Evolutionary conservation across 139 green algal genomes (phyloP).

Genomic region (Volvox reticuliferus): DNA sequence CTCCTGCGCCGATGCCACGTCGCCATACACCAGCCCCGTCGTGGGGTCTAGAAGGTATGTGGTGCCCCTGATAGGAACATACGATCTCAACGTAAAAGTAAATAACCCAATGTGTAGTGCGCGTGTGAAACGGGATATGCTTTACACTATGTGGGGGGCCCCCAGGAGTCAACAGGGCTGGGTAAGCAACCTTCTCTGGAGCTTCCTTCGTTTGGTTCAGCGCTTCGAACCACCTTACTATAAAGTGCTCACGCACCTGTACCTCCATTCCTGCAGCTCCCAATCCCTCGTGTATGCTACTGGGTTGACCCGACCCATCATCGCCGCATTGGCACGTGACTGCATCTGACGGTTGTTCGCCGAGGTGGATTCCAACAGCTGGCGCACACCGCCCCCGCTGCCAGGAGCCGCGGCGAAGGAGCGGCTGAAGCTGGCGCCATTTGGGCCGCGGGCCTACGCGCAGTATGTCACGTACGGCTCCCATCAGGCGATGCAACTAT

Average conservation of each 20-base stretch:
- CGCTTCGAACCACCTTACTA: background rate
- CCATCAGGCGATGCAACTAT: too few relatives aligned
- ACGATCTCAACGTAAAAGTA: too few relatives aligned
- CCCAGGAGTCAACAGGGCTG: background rate
- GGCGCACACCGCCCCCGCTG: background rate
- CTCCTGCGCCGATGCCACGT: conserved; percentile 13
- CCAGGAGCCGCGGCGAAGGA: background rate
- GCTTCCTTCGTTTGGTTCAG: too few relatives aligned
- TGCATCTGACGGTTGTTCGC: background rate
- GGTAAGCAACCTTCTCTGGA: too few relatives aligned
- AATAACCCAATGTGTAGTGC: too few relatives aligned
- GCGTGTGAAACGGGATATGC: too few relatives aligned
- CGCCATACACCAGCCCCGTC: conserved; percentile 52
- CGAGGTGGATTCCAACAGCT: background rate
- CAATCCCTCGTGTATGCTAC: conserved; percentile 24
- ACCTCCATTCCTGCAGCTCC: conserved; percentile 45
- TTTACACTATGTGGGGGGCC: too few relatives aligned
- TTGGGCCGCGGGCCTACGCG: conserved; percentile 15
- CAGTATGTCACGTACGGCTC: background rate
- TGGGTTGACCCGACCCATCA: background rate
- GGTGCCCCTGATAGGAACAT: conserved; percentile 13
- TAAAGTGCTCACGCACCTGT: background rate
- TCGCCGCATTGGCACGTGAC: background rate
- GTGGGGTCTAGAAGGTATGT: conserved; percentile 52
- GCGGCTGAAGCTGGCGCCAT: conserved; percentile 20